Evolutionary conservation across 2,329 filamentous ascomycete genomes (phyloP).

Genomic region (Stagonosporopsis tanaceti): DNA sequence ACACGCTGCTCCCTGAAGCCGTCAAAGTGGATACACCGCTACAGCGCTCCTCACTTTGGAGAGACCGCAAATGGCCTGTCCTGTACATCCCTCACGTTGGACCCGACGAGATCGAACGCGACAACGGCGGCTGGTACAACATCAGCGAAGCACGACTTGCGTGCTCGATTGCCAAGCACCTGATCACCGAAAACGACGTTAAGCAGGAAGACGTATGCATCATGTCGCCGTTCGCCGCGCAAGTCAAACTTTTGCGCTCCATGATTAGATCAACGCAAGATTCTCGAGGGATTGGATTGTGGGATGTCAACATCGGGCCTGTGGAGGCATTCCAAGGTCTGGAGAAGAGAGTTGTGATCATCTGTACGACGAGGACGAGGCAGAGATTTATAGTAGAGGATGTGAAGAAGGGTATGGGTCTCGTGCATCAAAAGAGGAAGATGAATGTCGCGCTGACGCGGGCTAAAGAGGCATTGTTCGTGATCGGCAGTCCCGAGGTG

Average conservation of each 20-base stretch:
- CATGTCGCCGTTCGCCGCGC: conserved; percentile 56
- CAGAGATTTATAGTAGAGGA: conserved; percentile 46
- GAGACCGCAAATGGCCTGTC: conserved; percentile 52
- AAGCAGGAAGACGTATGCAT: conserved; percentile 52
- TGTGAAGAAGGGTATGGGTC: conserved; percentile 40
- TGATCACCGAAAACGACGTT: conserved; percentile 37
- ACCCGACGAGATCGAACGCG: conserved; percentile 52
- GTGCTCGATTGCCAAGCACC: conserved; percentile 36
- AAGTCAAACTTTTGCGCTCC: conserved; percentile 52
- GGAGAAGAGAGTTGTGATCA: conserved; percentile 54
- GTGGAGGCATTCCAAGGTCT: conserved; percentile 58
- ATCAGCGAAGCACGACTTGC: conserved; percentile 41
- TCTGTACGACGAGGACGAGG: conserved; percentile 54
- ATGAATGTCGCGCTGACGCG: conserved; percentile 58
- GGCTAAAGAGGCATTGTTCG: conserved; percentile 53
- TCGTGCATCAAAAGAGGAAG: conserved; percentile 50
- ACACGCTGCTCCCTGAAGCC: conserved; percentile 55
- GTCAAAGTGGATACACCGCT: conserved; percentile 27
- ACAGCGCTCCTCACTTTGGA: conserved; percentile 48
- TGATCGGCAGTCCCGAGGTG: conserved; percentile 53
- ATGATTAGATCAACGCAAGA: conserved; percentile 39
- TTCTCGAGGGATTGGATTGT: conserved; percentile 30
- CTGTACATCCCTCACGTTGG: conserved; percentile 52
- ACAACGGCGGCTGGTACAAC: conserved; percentile 53
- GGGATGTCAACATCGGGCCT: conserved; percentile 55